phyloP scores from a whole-genome alignment of 169 alveolate genomes.

The Blepharisma undulans region DNA sequence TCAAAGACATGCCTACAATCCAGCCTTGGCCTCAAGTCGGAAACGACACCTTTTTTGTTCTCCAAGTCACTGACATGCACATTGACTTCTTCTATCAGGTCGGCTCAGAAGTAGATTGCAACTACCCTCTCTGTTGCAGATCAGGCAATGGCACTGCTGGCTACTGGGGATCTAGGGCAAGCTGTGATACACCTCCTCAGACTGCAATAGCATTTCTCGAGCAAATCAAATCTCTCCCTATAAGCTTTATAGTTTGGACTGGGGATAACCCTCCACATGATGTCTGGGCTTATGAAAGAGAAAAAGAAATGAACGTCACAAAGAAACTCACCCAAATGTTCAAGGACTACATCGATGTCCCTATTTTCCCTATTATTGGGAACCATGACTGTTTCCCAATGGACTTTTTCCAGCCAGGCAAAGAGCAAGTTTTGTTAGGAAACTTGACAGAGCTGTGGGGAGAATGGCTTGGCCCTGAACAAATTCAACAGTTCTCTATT shows the following conservation, averaged over 20 bases:
- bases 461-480: constrained; percentile 12
- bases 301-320: background rate
- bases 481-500: background rate
- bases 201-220: background rate
- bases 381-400: constrained; percentile 61
- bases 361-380: constrained; percentile 41
- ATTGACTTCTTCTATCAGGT: constrained; percentile 45
- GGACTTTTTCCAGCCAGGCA: constrained; percentile 1
- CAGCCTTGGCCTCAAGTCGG: constrained; percentile 24
- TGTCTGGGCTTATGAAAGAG: constrained; percentile 11
- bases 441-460: constrained; percentile 1
- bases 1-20: constrained; percentile 38
- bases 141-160: constrained; percentile 42
- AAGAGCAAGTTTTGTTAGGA: background rate
- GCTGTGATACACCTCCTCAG: constrained; percentile 39
- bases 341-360: background rate
- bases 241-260: constrained; percentile 58
- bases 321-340: background rate
- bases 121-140: constrained; percentile 47
- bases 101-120: constrained; percentile 35
- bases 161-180: constrained; percentile 43
- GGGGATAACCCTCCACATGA: constrained; percentile 63
- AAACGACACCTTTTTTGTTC: constrained; percentile 40
- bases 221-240: background rate
- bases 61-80: constrained; percentile 59